Evolutionary conservation across 2,329 filamentous ascomycete species (phyloP).

Genomic region (Fusarium staphyleae): DNA sequence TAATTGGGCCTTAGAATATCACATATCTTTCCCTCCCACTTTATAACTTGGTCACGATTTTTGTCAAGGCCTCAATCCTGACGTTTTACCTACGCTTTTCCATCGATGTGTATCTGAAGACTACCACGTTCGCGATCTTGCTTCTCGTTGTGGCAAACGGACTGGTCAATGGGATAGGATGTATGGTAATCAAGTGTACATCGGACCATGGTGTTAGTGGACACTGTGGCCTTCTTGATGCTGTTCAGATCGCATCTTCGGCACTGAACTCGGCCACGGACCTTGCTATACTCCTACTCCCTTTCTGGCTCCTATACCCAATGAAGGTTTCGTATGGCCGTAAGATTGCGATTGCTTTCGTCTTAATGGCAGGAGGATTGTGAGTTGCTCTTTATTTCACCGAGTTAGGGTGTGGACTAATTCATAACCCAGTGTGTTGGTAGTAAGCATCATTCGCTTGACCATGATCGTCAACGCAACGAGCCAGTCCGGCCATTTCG

Average conservation of each 20-base stretch:
- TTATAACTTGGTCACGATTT: conserved; percentile 31
- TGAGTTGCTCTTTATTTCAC: not conserved
- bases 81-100: conserved; percentile 34
- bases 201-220: not conserved
- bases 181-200: not conserved
- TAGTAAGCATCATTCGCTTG: conserved; percentile 14
- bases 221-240: not conserved
- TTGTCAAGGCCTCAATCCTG: conserved; percentile 33
- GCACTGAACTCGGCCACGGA: conserved; percentile 4
- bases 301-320: conserved; percentile 12
- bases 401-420: not conserved
- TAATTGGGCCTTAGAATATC: conserved; percentile 1
- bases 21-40: conserved; percentile 2
- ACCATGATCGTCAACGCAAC: not conserved
- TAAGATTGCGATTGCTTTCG: conserved; percentile 10
- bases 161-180: not conserved
- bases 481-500: too few relatives aligned
- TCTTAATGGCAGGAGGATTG: conserved; percentile 21
- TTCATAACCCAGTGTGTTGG: not conserved
- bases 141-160: conserved; percentile 2
- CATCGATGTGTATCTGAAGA: conserved; percentile 1
- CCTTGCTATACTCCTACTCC: conserved; percentile 4
- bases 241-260: not conserved
- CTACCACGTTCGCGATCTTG: not conserved
- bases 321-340: conserved; percentile 5